A percentile compares a stretch with the other conserved stretches of the same genome.
phyloP scores from a whole-genome alignment of 2,329 filamentous ascomycete species.

The Arthrobotrys entomopaga region DNA sequence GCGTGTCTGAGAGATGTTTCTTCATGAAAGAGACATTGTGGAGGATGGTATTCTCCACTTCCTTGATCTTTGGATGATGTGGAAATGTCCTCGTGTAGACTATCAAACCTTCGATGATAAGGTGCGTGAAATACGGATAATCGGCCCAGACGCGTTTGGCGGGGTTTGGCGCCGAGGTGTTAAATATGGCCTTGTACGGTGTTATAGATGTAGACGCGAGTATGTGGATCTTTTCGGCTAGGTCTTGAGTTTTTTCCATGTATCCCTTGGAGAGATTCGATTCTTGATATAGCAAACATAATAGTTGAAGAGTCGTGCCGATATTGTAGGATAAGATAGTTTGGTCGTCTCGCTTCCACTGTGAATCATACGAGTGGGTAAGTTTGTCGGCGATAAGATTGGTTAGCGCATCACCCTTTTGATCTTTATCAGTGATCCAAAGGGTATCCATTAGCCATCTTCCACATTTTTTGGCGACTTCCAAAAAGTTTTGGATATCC shows the following conservation, averaged over 20 bases:
- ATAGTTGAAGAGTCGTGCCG: slow-evolving; percentile 44
- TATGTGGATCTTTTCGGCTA: slow-evolving; percentile 34
- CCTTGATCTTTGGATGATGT: slow-evolving; percentile 39
- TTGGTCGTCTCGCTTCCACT: slow-evolving; percentile 46
- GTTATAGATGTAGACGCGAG: slow-evolving; percentile 37
- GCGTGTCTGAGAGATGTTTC: slow-evolving; percentile 21
- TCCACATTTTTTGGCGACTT: slow-evolving; percentile 30
- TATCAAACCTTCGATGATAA: slow-evolving; percentile 42
- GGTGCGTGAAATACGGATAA: slow-evolving; percentile 47
- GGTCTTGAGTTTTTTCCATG: slow-evolving; percentile 3
- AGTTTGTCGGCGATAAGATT: slow-evolving; percentile 49
- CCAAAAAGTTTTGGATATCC: slow-evolving; percentile 33
- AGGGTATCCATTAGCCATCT: slow-evolving; percentile 41
- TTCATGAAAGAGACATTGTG: slow-evolving; percentile 41
- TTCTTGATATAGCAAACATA: slow-evolving; percentile 44
- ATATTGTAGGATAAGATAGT: slow-evolving; percentile 50
- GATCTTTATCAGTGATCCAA: slow-evolving; percentile 38
- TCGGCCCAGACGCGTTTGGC: slow-evolving; percentile 43
- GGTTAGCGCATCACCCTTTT: slow-evolving; percentile 43
- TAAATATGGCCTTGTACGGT: slow-evolving; percentile 50
- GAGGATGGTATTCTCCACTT: slow-evolving; percentile 43
- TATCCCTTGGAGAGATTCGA: slow-evolving; percentile 3
- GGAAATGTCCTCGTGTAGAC: slow-evolving; percentile 42
- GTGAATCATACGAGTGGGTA: slow-evolving; percentile 36
- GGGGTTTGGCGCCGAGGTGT: slow-evolving; percentile 43